Conservation (phyloP, 306 rosid genomes). For the Vigna hirtella region DNA sequence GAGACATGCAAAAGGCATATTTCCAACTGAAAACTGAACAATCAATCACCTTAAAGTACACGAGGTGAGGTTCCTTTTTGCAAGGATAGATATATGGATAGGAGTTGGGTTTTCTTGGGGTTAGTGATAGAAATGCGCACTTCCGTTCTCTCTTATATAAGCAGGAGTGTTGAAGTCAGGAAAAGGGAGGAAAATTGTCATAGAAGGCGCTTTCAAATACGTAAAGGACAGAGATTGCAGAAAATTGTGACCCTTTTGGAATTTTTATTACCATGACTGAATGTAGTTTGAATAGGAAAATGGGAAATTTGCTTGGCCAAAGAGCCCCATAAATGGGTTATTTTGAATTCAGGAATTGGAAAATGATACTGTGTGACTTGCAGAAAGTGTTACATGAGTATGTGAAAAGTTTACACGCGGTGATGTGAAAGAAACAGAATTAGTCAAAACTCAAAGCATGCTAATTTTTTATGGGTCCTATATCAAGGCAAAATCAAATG, state of each 20-base stretch:
- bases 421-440: conserved; percentile 36
- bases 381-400: conserved; percentile 45
- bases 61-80: conserved; percentile 11
- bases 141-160: conserved; percentile 45
- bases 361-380: conserved; percentile 11
- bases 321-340: conserved; percentile 37
- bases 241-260: conserved; percentile 42
- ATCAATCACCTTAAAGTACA: conserved; percentile 46
- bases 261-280: neutral
- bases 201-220: conserved; percentile 41
- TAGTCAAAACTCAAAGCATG: conserved; percentile 42
- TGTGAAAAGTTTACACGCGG: conserved; percentile 51
- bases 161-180: conserved; percentile 28
- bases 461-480: too few relatives aligned
- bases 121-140: neutral
- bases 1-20: conserved; percentile 4
- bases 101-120: neutral
- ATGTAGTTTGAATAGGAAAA: conserved; percentile 50
- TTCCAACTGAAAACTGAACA: conserved; percentile 3
- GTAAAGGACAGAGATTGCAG: conserved; percentile 40
- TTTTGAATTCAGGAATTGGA: conserved; percentile 45
- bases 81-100: conserved; percentile 16
- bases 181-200: conserved; percentile 27
- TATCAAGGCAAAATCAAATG: too few relatives aligned
- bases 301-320: neutral